phyloP scores from a whole-genome alignment of 805 yeast species.

The Metschnikowia lochheadii region DNA sequence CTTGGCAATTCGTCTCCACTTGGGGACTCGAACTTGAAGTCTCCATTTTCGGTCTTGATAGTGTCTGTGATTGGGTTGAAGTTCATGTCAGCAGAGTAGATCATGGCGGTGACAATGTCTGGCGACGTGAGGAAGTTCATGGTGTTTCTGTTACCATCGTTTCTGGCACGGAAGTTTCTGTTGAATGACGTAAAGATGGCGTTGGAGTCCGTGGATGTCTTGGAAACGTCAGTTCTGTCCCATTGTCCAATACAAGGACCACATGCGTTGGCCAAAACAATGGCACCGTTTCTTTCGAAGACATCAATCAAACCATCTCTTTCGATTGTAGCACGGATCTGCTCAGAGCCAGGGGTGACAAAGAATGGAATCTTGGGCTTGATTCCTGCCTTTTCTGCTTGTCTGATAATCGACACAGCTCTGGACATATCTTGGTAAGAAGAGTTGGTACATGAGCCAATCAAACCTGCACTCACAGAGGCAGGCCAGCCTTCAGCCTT shows the following conservation, averaged over 20 bases:
- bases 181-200: constrained; percentile 96
- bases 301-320: constrained; percentile 86
- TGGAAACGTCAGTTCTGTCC: constrained; percentile 83
- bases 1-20: constrained; percentile 80
- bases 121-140: constrained; percentile 99
- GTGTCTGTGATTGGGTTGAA: constrained; percentile 89
- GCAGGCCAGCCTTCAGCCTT: constrained; percentile 79
- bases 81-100: constrained; percentile 87
- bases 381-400: constrained; percentile 82
- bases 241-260: constrained; percentile 99
- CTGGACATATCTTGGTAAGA: constrained; percentile 98
- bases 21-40: constrained; percentile 78
- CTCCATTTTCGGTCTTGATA: constrained; percentile 67
- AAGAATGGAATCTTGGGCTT: constrained; percentile 89
- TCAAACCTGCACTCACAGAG: constrained; percentile 84
- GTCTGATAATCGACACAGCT: constrained; percentile 84
- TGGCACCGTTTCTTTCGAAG: constrained; percentile 84
- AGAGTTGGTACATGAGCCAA: constrained; percentile 98
- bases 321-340: constrained; percentile 93
- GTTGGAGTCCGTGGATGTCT: constrained; percentile 62
- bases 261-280: constrained; percentile 94
- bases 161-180: constrained; percentile 96
- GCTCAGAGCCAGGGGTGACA: constrained; percentile 98
- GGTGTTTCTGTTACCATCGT: constrained; percentile 96
- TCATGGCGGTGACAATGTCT: constrained; percentile 95